These are phyloP conservation scores for Apiotrichum veenhuisii DNA, from an alignment of 1,284 basidiomycete species.

Conservation along the genomic window DNA sequence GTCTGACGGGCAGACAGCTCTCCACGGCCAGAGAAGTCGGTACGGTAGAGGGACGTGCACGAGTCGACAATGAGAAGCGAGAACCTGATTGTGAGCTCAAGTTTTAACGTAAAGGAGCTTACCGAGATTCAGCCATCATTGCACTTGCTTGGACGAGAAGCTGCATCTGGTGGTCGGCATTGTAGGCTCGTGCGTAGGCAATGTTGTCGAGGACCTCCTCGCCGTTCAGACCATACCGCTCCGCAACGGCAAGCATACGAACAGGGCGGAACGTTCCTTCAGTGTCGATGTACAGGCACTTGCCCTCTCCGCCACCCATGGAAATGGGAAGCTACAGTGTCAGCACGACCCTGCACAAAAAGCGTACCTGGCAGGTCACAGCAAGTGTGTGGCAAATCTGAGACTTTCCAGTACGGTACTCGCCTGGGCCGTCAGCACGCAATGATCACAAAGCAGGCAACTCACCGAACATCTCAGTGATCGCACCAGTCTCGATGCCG, in stretches of 20 bases:
- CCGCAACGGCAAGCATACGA: conserved; percentile 88
- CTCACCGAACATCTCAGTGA: conserved; percentile 91
- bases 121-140: conserved; percentile 96
- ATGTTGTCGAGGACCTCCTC: conserved; percentile 98
- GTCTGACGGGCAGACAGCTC: conserved; percentile 93
- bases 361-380: conserved; percentile 81
- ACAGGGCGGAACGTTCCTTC: conserved; percentile 98
- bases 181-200: conserved; percentile 97
- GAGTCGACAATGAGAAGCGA: conserved; percentile 96
- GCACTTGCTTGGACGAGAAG: conserved; percentile 88
- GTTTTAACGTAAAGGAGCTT: too few relatives aligned
- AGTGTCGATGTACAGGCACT: conserved; percentile 98
- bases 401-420: conserved; percentile 97
- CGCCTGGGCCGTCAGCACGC: conserved; percentile 47
- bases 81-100: conserved; percentile 60
- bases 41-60: conserved; percentile 91
- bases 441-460: neutral
- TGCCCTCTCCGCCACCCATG: conserved; percentile 99
- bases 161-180: conserved; percentile 94
- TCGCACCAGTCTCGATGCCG: conserved; percentile 96
- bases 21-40: conserved; percentile 92
- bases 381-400: conserved; percentile 98
- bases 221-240: conserved; percentile 90
- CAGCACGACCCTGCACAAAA: neutral
- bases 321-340: conserved; percentile 69